Evolutionary conservation across 257 asterid genomes (phyloP).

Genomic region (Solanum bukasovii): DNA sequence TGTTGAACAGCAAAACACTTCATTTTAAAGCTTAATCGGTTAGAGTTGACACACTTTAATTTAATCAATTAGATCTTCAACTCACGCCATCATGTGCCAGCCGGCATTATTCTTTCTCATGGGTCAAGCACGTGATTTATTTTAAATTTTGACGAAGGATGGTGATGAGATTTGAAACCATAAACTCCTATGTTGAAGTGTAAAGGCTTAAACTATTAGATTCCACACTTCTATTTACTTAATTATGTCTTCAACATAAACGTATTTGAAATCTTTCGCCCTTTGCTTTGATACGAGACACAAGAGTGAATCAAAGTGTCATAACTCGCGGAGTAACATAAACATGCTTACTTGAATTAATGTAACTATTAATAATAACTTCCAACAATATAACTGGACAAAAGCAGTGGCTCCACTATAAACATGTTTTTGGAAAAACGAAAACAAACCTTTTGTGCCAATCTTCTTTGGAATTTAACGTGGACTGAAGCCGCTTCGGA

Average conservation of each 20-base stretch:
- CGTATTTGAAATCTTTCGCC: neutral
- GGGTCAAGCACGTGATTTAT: neutral
- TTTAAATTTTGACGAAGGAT: neutral
- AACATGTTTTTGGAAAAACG: neutral
- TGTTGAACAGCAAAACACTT: neutral
- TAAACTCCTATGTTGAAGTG: neutral
- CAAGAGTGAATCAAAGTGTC: neutral
- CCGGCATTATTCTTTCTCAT: neutral
- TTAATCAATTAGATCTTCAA: neutral
- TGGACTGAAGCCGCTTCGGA: constrained; percentile 92
- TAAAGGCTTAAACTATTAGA: neutral
- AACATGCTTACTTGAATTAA: neutral
- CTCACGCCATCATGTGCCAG: neutral
- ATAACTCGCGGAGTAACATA: neutral
- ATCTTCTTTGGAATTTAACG: constrained; percentile 78
- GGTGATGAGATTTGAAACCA: neutral
- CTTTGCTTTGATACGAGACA: neutral
- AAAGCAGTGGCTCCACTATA: neutral
- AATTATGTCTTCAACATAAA: neutral
- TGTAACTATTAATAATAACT: neutral
- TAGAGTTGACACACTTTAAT: neutral
- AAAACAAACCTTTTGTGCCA: constrained; percentile 74
- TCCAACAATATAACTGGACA: neutral
- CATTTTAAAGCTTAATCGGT: neutral
- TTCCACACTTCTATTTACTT: neutral